Conservation (phyloP, 129 eudicot genomes). For the Chrysanthemum lavandulifolium region DNA sequence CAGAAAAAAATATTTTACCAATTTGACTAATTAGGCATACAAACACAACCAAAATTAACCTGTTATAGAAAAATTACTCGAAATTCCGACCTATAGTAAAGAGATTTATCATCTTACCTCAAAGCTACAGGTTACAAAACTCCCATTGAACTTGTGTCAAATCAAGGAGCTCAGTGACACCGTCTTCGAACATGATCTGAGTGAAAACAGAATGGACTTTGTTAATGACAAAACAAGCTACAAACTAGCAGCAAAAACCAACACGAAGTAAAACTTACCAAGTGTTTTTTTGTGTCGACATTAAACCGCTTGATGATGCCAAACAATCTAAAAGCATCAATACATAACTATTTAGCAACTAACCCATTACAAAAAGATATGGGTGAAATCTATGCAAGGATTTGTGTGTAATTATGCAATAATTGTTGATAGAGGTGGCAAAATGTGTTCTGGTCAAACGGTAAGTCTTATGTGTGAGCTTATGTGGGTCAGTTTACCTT, state of each 20-base stretch:
- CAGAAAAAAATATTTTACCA: not conserved
- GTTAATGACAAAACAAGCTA: conserved; percentile 21
- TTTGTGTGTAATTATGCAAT: no score
- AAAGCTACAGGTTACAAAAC: conserved; percentile 49
- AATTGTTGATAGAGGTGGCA: no score
- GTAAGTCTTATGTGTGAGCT: no score
- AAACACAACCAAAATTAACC: not conserved
- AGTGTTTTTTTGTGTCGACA: conserved; percentile 55
- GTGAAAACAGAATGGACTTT: not conserved
- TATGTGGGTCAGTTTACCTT: not conserved
- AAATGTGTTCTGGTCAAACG: no score
- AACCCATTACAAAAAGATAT: no score
- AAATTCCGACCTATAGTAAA: not conserved
- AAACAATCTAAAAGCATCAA: conserved; percentile 47
- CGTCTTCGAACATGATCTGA: conserved; percentile 90
- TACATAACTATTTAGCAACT: conserved; percentile 1
- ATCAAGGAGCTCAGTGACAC: conserved; percentile 64
- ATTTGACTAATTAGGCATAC: not conserved
- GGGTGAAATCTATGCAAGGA: no score
- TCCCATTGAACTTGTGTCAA: conserved; percentile 85
- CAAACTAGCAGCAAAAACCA: conserved; percentile 6
- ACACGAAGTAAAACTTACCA: conserved; percentile 41
- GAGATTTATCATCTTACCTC: conserved; percentile 25
- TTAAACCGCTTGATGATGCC: conserved; percentile 80
- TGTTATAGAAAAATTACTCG: not conserved